These are phyloP conservation scores for Scenedesmus sp. DNA, from an alignment of 163 green algal species.

Conservation along the genomic window DNA sequence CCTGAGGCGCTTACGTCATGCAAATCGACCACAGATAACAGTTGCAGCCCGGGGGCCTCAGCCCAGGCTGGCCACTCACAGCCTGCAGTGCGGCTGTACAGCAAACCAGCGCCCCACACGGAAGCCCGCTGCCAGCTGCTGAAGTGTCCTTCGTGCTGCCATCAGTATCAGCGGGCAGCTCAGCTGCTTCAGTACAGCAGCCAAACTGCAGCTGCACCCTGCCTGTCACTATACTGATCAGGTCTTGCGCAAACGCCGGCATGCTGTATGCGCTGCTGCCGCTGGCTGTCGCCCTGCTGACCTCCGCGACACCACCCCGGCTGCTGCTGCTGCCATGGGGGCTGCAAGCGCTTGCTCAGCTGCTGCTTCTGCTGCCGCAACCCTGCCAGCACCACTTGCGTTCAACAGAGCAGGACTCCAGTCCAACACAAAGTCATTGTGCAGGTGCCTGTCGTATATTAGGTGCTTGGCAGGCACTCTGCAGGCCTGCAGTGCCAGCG, in stretches of 20 bases:
- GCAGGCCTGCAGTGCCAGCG: background rate
- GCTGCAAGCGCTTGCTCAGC: background rate
- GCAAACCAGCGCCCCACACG: background rate
- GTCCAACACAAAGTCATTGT: slow-evolving; percentile 56
- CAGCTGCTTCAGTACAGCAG: background rate
- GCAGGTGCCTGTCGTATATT: slow-evolving; percentile 33
- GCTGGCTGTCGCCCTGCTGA: background rate
- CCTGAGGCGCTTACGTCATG: background rate
- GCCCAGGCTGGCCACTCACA: background rate
- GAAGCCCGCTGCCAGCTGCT: background rate
- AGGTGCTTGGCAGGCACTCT: slow-evolving; percentile 50
- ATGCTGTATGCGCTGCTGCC: background rate
- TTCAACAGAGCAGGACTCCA: background rate
- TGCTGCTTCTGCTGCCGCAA: background rate
- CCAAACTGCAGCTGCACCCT: slow-evolving; percentile 12
- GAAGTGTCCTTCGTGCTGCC: background rate
- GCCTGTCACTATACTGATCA: slow-evolving; percentile 31
- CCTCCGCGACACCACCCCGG: background rate
- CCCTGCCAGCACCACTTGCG: background rate
- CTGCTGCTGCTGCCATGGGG: background rate
- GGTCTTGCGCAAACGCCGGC: slow-evolving; percentile 35
- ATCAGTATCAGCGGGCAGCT: background rate
- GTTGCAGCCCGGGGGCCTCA: too few species aligned
- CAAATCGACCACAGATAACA: too few species aligned
- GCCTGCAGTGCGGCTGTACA: background rate